Base-by-base conservation (phyloP, 73 alveolate genomes). In the Paramecium sonneborni region DNA sequence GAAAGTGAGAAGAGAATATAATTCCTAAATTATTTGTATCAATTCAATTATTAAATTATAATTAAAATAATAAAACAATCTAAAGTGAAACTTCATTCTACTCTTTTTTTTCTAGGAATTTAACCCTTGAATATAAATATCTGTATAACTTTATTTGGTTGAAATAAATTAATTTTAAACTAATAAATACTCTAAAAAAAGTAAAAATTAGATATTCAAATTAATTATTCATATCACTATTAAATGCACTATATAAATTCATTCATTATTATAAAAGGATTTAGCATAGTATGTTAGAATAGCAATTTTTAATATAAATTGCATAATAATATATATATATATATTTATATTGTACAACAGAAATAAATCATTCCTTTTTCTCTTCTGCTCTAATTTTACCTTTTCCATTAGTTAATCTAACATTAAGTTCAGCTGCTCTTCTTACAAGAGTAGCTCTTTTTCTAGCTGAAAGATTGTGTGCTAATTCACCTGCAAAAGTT, bases 361-460 rank as follows among this genome's bases (percentile, higher is more conserved):
- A 30, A 62, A 32, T 41, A 11, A 39, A 79, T 62, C 84, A 62
- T 58, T 86, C 87, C 43, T 92, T 92, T 57, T 86, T 62, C 84
- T 62, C 96, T 93, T 93, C 98, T 43, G 98, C 94, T 85, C 94
- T 95, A 85, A 97, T 86, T 95, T 95, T 95, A 28, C 98, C 98
- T 74, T 93, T 85, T 52, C 97, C 95, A 97, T 98, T 98, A 55
- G 99, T 98, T 95, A 98, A 95, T 95, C 98, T 93, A 70, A 97
- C 97, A 62, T 92, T 96, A 91, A 98, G 96, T 95, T 98, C 98
- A 88, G 97, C 98, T 11, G 99, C 99, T 95, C 99, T 97, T 88
- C 94, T 95, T 38, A 98, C 98, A 57, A 98, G 88, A 86, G 93
- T 88, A 86, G 95, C 97, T 95, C 99, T 98, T 93, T 90, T 96